Base-by-base conservation (phyloP, 1,139 yeast species). In the Taiozyma sp. region DNA sequence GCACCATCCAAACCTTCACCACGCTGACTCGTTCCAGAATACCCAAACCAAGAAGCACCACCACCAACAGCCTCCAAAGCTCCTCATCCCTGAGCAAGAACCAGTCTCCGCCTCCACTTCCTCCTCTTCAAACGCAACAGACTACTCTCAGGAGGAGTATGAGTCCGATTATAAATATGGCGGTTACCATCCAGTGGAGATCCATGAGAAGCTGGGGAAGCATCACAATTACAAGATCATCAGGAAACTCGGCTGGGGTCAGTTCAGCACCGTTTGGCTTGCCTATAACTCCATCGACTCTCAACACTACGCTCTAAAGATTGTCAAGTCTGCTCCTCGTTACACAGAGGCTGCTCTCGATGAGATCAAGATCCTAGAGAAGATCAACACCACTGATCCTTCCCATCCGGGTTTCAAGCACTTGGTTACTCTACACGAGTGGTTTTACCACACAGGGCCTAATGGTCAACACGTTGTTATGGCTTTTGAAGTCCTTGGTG, bases 191-290 rank as follows among this genome's bases (percentile, higher is more conserved):
- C 95, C 96, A 0, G 91, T 91, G 30, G 76, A 71, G 55, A 77
- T 87, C 44, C 96, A 96, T 14, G 97, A 90, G 64, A 70, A 69
- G 41, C 72, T 70, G 55, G 83, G 81, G 57, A 80, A 82, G 55
- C 73, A 84, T 49, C 80, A 80, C 24, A 71, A 79, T 45, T 90
- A 90, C 66, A 75, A 80, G 4, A 70, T 90, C 46, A 83, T 86
- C 22, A 76, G 96, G 53, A 90, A 90, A 66, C 73, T 90, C 6
- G 96, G 96, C 8, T 88, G 96, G 96, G 96, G 96, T 45, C 96
- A 89, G 66, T 89, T 89, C 63, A 83, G 91, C 36, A 88, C 96
- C 2, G 96, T 89, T 36, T 89, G 96, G 96, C 73, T 89, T 29
- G 93, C 95, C 9, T 79, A 74, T 54, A 93, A 87, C 60, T 70